Conservation (phyloP, 1,139 yeast genomes). For the Candida freyschussii region DNA sequence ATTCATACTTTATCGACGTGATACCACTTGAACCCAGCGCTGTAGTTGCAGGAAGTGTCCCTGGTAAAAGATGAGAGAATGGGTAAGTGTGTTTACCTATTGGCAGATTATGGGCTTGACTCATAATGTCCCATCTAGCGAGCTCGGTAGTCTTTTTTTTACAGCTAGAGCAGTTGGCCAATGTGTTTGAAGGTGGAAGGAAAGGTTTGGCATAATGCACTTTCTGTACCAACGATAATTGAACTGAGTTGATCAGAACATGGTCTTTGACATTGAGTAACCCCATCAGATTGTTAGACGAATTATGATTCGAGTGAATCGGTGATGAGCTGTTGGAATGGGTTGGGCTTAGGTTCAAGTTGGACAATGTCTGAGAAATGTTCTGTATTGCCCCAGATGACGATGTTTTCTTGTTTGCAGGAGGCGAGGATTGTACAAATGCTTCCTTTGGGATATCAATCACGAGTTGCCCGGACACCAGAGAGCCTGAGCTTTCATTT, state of each 20-base stretch:
- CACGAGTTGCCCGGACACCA: slow-evolving; percentile 67
- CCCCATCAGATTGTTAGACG: slow-evolving; percentile 18
- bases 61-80: slow-evolving; percentile 87
- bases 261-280: slow-evolving; percentile 23
- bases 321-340: slow-evolving; percentile 21
- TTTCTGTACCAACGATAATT: slow-evolving; percentile 65
- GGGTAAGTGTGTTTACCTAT: slow-evolving; percentile 83
- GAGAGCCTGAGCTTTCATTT: slow-evolving; percentile 76
- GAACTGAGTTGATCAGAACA: slow-evolving; percentile 38
- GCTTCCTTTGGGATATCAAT: slow-evolving; percentile 28
- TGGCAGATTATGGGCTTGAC: slow-evolving; percentile 48
- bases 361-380: slow-evolving; percentile 19
- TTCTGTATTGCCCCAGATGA: slow-evolving; percentile 18
- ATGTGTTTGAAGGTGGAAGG: slow-evolving; percentile 44
- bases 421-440: slow-evolving; percentile 12
- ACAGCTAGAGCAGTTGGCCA: slow-evolving; percentile 57
- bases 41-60: slow-evolving; percentile 81
- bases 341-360: slow-evolving; percentile 19
- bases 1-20: slow-evolving; percentile 63
- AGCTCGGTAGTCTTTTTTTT: slow-evolving; percentile 49
- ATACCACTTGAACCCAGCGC: slow-evolving; percentile 52
- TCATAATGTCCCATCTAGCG: slow-evolving; percentile 85
- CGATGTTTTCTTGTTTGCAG: slow-evolving; percentile 12
- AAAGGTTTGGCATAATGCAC: slow-evolving; percentile 64
- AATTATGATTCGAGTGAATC: slow-evolving; percentile 18